These are phyloP conservation scores for Trapa incisa DNA, from an alignment of 345 rosid genomes.

Conservation along the genomic window DNA sequence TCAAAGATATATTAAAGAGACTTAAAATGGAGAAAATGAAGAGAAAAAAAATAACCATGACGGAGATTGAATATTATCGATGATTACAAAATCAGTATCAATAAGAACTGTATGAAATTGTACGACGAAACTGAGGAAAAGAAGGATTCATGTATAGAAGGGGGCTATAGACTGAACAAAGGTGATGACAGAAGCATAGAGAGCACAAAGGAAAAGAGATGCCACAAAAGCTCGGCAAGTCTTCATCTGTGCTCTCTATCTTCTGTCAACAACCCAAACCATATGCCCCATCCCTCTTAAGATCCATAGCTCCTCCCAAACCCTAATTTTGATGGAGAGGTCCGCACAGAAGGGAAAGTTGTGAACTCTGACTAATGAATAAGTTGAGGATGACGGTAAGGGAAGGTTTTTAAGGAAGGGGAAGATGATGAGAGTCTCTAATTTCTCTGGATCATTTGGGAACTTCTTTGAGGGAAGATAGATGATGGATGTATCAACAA, in stretches of 20 bases:
- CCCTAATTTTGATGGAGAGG: neutral
- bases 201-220: slow-evolving; percentile 76
- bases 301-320: neutral
- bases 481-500: neutral
- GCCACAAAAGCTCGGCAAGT: slow-evolving; percentile 28
- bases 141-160: neutral
- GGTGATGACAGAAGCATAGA: slow-evolving; percentile 80
- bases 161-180: neutral
- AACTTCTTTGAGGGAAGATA: too few species aligned
- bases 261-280: slow-evolving; percentile 62
- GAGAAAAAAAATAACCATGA: neutral
- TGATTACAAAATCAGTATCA: neutral
- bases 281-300: slow-evolving; percentile 8
- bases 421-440: neutral
- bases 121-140: neutral
- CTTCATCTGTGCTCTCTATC: slow-evolving; percentile 98
- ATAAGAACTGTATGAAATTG: neutral
- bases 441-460: neutral
- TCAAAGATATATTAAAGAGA: too few species aligned
- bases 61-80: neutral
- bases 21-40: neutral
- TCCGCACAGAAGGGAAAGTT: neutral
- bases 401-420: neutral
- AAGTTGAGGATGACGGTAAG: neutral
- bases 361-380: neutral